Percentiles rank a stretch among this genome's conserved stretches.
Evolutionary conservation across 1,284 basidiomycete genomes (phyloP).

Genomic region (Sporisorium iseilematis-ciliati): DNA sequence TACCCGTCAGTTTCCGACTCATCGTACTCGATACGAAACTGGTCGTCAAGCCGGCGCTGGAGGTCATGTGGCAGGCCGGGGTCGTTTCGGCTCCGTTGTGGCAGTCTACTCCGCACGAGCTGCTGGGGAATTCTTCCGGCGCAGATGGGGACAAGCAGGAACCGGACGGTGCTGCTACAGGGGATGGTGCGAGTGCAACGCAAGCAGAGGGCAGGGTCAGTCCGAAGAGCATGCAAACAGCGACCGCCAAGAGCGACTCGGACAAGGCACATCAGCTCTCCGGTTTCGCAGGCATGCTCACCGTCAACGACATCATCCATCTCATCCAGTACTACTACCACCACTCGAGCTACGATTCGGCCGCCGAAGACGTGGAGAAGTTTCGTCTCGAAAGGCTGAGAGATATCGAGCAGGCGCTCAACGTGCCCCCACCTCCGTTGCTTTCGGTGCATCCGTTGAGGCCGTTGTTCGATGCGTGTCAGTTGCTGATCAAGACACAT

Average conservation of each 20-base stretch:
- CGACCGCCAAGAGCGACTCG: conserved; percentile 3
- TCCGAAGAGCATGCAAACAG: conserved; percentile 17
- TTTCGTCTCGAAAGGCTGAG: conserved; percentile 80
- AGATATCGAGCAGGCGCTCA: conserved; percentile 92
- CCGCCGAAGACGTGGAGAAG: conserved; percentile 91
- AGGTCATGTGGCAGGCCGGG: conserved; percentile 69
- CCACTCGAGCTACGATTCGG: conserved; percentile 79
- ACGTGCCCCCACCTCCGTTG: conserved; percentile 91
- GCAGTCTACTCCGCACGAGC: conserved; percentile 61
- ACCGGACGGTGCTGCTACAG: not conserved
- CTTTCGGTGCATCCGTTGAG: conserved; percentile 86
- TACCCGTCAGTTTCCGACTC: conserved; percentile 93
- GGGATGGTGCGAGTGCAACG: not conserved
- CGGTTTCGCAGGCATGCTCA: conserved; percentile 68
- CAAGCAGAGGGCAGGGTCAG: conserved; percentile 16
- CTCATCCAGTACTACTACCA: conserved; percentile 68
- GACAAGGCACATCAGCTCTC: conserved; percentile 49
- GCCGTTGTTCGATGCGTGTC: conserved; percentile 90
- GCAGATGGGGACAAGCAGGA: conserved; percentile 6
- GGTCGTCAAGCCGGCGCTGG: conserved; percentile 66
- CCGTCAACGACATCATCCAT: conserved; percentile 69
- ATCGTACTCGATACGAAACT: conserved; percentile 84
- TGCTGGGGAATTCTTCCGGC: conserved; percentile 19
- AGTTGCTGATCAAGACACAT: conserved; percentile 91
- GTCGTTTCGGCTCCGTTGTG: conserved; percentile 99